Evolutionary conservation across 1,284 basidiomycete genomes (phyloP), one percentile per base, ranked within the genome.

Genomic region (Ustilago esculenta): DNA sequence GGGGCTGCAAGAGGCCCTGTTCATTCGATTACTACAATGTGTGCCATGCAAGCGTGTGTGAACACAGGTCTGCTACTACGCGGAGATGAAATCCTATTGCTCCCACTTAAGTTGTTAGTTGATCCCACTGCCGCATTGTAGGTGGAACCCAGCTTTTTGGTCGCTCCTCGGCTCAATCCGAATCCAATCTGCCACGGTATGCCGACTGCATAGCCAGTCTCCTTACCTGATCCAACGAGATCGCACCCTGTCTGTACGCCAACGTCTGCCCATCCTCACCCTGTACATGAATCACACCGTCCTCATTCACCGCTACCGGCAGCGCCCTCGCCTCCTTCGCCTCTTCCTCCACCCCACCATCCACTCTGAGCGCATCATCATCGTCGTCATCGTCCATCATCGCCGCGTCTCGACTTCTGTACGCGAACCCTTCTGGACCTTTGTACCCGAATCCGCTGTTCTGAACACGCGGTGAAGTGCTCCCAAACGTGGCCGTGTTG

Each of bases 111-210:
- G n/a, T n/a, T n/a, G n/a, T n/a, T n/a, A n/a, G n/a, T n/a, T n/a
- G n/a, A n/a, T n/a, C n/a, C n/a, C n/a, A n/a, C n/a, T n/a, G n/a
- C n/a, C n/a, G n/a, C n/a, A n/a, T n/a, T n/a, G n/a, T n/a, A n/a
- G n/a, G n/a, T n/a, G n/a, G n/a, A n/a, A n/a, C n/a, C n/a, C n/a
- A n/a, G n/a, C n/a, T n/a, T n/a, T n/a, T n/a, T n/a, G n/a, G n/a
- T n/a, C n/a, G n/a, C 48, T 9, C 17, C n/a, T 23, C 25, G 6
- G 2, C 14, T 81, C 90, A 88, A 0, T 84, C 83, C 8, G 86
- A 88, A 5, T 87, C 72, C 21, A 76, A 51, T 3, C 75, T 73
- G n/a, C 72, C 67, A 23, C 75, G 48, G 32, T 75, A 67, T 2
- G 75, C 75, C 29, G 55, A 61, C 44, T 72, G 67, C 72, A 75